Percentiles rank a stretch among this genome's conserved stretches.
Conservation (phyloP, 192 early-diverging fungal species). For the Coemansia sp. region DNA sequence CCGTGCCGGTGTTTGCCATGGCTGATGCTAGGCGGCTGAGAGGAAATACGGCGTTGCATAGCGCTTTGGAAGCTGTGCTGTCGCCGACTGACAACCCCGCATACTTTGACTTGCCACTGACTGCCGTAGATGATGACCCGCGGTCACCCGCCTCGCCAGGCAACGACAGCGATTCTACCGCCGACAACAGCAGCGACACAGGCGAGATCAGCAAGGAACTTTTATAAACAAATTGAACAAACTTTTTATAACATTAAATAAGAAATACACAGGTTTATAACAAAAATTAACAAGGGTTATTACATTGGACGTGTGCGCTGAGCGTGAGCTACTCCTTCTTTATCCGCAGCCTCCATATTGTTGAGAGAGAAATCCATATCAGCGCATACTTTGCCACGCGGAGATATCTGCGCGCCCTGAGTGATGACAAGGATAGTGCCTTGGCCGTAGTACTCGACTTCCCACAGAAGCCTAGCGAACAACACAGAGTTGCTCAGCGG, state of each 20-base stretch:
- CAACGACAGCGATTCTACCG: neutral
- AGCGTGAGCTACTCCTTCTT: conserved; percentile 10
- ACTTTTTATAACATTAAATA: neutral
- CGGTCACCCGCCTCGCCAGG: neutral
- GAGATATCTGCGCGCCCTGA: conserved; percentile 26
- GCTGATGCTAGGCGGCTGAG: neutral
- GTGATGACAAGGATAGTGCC: conserved; percentile 46
- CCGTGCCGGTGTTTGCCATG: conserved; percentile 30
- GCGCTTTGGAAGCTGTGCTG: conserved; percentile 1
- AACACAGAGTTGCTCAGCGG: conserved; percentile 24
- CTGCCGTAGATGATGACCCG: neutral
- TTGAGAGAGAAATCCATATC: conserved; percentile 29
- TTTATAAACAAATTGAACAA: neutral
- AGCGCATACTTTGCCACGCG: conserved; percentile 9
- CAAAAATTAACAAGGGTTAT: neutral
- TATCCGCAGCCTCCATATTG: conserved; percentile 10
- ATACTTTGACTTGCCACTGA: conserved; percentile 9
- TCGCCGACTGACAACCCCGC: neutral
- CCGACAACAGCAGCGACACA: neutral
- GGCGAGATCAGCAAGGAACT: neutral
- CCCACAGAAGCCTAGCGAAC: conserved; percentile 26
- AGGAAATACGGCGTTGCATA: neutral
- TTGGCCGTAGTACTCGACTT: conserved; percentile 35
- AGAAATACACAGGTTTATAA: neutral
- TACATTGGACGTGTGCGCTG: conserved; percentile 7